These are phyloP conservation scores for Phytophthora quininea DNA, from an alignment of 352 stramenopile genomes.

Conservation along the genomic window DNA sequence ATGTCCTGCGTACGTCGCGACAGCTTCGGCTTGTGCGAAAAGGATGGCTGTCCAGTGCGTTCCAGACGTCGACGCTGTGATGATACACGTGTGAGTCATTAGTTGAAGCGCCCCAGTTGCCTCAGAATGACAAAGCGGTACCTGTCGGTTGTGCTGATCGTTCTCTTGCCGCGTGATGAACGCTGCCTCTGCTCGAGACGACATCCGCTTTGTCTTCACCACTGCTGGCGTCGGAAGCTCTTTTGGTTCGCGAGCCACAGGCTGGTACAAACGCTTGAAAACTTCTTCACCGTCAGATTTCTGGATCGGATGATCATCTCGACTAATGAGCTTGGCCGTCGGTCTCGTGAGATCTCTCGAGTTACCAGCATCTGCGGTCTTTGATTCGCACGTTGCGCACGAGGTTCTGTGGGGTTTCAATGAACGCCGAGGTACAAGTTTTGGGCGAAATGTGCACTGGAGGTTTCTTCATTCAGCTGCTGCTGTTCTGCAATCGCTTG, in stretches of 20 bases:
- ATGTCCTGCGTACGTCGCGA: constrained; percentile 36
- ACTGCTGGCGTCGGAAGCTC: not conserved
- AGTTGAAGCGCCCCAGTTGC: too few relatives aligned
- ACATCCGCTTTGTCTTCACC: constrained; percentile 5
- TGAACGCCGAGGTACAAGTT: constrained; percentile 15
- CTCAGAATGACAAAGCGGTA: constrained; percentile 7
- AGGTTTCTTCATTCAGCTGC: constrained; percentile 19
- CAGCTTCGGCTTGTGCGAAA: constrained; percentile 33
- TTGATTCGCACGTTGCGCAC: constrained; percentile 1
- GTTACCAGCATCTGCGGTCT: not conserved
- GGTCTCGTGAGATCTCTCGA: not conserved
- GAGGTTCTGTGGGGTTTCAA: not conserved
- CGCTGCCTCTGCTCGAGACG: constrained; percentile 11
- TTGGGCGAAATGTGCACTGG: constrained; percentile 48
- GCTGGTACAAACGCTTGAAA: constrained; percentile 34
- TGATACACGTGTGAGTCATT: constrained; percentile 1
- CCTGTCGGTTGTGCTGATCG: constrained; percentile 19
- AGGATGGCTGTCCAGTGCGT: constrained; percentile 17
- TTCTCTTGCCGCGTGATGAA: constrained; percentile 38
- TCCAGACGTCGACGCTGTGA: constrained; percentile 8
- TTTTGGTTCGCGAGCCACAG: not conserved
- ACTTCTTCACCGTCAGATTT: constrained; percentile 14
- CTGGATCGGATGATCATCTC: not conserved
- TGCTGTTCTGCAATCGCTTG: constrained; percentile 34
- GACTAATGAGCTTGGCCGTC: not conserved